Percentiles rank a stretch among this genome's conserved stretches.
These are phyloP conservation scores for Boletus patriciae DNA, from an alignment of 768 basidiomycete genomes.

Conservation along the genomic window DNA sequence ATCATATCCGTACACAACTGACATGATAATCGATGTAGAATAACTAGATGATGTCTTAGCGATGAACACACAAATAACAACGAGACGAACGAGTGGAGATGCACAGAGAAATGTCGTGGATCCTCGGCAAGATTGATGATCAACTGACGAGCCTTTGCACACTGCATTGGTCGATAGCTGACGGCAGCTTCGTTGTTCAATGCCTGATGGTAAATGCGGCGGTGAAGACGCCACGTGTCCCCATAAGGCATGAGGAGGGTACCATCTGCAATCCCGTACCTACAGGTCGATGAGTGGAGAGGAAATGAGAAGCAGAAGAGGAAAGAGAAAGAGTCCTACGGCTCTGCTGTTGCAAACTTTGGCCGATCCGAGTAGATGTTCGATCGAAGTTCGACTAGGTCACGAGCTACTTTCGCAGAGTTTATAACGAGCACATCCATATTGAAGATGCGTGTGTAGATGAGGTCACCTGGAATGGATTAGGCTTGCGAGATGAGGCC, in stretches of 20 bases:
- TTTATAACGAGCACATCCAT: constrained; percentile 31
- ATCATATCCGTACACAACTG: constrained; percentile 30
- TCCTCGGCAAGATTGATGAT: constrained; percentile 33
- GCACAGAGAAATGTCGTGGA: constrained; percentile 26
- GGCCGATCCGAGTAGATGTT: constrained; percentile 38
- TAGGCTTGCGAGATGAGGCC: not conserved
- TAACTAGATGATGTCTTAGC: constrained; percentile 17
- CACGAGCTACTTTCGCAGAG: constrained; percentile 25
- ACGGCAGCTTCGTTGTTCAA: constrained; percentile 29
- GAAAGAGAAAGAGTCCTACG: constrained; percentile 8
- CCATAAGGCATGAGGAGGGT: constrained; percentile 39
- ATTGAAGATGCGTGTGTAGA: constrained; percentile 22
- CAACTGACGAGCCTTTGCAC: constrained; percentile 32
- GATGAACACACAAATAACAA: not conserved
- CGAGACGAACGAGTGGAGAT: constrained; percentile 27
- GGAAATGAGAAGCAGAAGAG: not conserved
- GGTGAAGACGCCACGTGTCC: constrained; percentile 39
- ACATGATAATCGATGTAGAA: constrained; percentile 28
- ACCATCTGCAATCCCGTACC: constrained; percentile 37
- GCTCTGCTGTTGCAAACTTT: constrained; percentile 22
- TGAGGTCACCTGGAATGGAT: constrained; percentile 20
- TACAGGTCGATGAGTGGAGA: not conserved
- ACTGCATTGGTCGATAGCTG: constrained; percentile 36
- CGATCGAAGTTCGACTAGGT: constrained; percentile 32
- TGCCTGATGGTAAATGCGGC: constrained; percentile 35